phyloP scores from a whole-genome alignment of 2,329 filamentous ascomycete species.

The Gremmenia infestans region DNA sequence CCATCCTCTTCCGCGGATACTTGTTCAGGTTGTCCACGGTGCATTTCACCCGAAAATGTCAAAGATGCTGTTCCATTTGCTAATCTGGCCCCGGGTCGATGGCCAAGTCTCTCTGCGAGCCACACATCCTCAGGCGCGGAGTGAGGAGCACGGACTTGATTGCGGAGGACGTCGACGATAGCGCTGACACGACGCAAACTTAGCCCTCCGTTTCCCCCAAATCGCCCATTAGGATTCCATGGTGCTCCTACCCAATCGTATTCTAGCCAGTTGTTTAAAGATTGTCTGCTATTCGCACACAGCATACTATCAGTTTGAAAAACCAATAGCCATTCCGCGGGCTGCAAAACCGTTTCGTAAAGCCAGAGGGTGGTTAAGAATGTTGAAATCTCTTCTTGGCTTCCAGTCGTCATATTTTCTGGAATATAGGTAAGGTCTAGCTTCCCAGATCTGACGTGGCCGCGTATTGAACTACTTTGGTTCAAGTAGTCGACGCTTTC shows the following conservation, averaged over 20 bases:
- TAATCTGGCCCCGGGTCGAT: constrained; percentile 42
- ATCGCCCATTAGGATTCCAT: constrained; percentile 28
- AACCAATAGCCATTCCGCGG: constrained; percentile 49
- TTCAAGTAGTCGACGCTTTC: constrained; percentile 43
- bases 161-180: constrained; percentile 47
- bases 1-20: constrained; percentile 14
- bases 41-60: constrained; percentile 47
- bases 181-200: constrained; percentile 49
- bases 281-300: constrained; percentile 47
- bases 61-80: constrained; percentile 47
- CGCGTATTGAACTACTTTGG: constrained; percentile 40
- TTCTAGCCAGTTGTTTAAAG: constrained; percentile 25
- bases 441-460: constrained; percentile 34
- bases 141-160: constrained; percentile 40
- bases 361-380: constrained; percentile 49
- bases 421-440: constrained; percentile 48
- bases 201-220: constrained; percentile 33
- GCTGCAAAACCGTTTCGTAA: constrained; percentile 44
- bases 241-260: constrained; percentile 34
- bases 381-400: constrained; percentile 47
- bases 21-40: constrained; percentile 33
- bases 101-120: constrained; percentile 47
- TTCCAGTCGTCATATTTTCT: constrained; percentile 43
- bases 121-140: constrained; percentile 52
- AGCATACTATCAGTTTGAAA: constrained; percentile 54